Base-by-base conservation (phyloP, 2,329 filamentous ascomycete species). In the Ceratocystis papillata region DNA sequence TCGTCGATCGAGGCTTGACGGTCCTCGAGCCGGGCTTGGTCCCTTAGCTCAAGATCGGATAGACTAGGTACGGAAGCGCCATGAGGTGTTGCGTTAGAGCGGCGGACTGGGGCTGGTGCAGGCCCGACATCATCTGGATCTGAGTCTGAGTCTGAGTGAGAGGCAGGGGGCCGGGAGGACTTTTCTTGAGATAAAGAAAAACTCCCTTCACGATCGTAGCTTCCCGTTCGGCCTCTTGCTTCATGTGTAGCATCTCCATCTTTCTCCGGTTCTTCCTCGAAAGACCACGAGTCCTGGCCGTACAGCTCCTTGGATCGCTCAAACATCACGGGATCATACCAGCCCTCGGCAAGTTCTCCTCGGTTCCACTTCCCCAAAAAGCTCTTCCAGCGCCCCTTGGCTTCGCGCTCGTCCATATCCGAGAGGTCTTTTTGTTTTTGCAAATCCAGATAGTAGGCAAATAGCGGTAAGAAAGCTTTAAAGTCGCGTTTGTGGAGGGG, bases 341-440 rank as follows among this genome's bases (percentile, higher is more conserved):
- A 99, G 60, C 90, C 90, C 75, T 93, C 87, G 3, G 89, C 87
- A 69, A 97, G 79, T 76, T 93, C 89, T 73, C 86, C 87, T 71
- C 85, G 83, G 77, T 99, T 99, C 93, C 94, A 99, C 79, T 91
- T 93, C 3, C 83, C 80, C 12, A 93, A 75, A 72, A 97, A 99
- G 73, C 90, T 93, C 80, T 96, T 96, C 91, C 93, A 99, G 65
- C 93, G 80, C 1, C 92, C 91, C 69, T 81, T 87, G 0, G 86
- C 76, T 73, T 96, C 92, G n/a, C 83, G 81, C 69, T 90, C 86
- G 66, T 85, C 82, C 70, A 97, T 79, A 8, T 83, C 81, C 20
- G 85, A 80, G 1, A 95, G 77, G 64, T 87, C 77, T 50, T 88
- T 81, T 48, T 85, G 80, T 76, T 96, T 96, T 75, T 97, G 93